These are phyloP conservation scores for Dissoconium aciculare DNA, from an alignment of 2,329 filamentous ascomycete species.

Conservation along the genomic window DNA sequence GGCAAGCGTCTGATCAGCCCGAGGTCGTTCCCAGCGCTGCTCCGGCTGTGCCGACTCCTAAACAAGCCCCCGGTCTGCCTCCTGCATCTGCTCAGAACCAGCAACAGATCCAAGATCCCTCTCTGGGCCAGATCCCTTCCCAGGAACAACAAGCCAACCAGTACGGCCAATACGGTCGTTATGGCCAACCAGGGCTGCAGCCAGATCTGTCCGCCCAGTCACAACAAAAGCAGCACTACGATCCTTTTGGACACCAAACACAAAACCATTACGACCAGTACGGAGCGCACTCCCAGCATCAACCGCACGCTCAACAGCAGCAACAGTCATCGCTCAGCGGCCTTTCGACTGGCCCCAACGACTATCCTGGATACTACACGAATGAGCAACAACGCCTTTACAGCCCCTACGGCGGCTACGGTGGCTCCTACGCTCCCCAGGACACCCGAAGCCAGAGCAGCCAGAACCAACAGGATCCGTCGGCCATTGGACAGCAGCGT, in stretches of 20 bases:
- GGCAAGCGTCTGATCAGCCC: constrained; percentile 28
- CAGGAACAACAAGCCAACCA: constrained; percentile 34
- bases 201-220: constrained; percentile 44
- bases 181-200: constrained; percentile 42
- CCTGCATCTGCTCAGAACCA: constrained; percentile 42
- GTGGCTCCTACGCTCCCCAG: constrained; percentile 36
- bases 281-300: constrained; percentile 35
- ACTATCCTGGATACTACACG: constrained; percentile 78
- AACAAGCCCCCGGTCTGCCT: constrained; percentile 47
- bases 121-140: constrained; percentile 38
- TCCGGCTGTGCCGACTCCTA: constrained; percentile 35
- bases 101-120: constrained; percentile 25
- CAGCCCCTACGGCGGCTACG: constrained; percentile 52
- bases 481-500: constrained; percentile 56
- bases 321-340: constrained; percentile 46
- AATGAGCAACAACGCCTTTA: constrained; percentile 63
- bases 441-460: constrained; percentile 15
- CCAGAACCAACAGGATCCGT: constrained; percentile 58
- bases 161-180: constrained; percentile 56
- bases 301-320: constrained; percentile 41
- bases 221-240: constrained; percentile 66
- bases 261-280: constrained; percentile 34
- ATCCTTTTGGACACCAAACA: constrained; percentile 67
- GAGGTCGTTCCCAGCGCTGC: constrained; percentile 24
- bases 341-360: constrained; percentile 59